These are phyloP conservation scores for Ophiostoma quercus DNA, from an alignment of 2,329 filamentous ascomycete genomes.

Conservation along the genomic window DNA sequence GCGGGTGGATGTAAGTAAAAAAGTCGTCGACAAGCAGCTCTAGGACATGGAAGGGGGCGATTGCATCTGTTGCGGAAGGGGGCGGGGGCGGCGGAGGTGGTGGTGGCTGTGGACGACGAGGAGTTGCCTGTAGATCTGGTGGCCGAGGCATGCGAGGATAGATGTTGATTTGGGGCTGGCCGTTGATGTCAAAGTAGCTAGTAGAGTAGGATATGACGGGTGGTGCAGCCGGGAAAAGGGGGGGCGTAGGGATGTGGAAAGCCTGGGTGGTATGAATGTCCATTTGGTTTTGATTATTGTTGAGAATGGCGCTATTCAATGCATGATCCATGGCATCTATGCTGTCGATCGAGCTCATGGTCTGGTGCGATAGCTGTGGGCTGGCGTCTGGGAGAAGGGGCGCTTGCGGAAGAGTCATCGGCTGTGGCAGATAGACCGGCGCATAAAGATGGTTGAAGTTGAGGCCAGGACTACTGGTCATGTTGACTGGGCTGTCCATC, in stretches of 20 bases:
- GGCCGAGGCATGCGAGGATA: conserved; percentile 23
- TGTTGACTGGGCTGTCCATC: neutral
- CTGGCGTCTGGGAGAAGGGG: conserved; percentile 8
- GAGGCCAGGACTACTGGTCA: conserved; percentile 3
- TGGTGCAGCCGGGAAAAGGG: neutral
- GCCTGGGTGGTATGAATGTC: neutral
- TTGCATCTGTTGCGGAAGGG: conserved; percentile 52
- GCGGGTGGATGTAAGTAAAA: conserved; percentile 75
- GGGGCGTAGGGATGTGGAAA: neutral
- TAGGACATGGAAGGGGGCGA: conserved; percentile 64
- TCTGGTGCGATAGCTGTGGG: neutral
- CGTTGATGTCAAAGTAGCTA: conserved; percentile 3
- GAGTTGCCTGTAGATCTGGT: neutral
- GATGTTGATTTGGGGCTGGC: conserved; percentile 19
- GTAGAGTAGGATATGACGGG: neutral
- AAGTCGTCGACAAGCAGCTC: conserved; percentile 72
- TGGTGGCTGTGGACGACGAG: conserved; percentile 34
- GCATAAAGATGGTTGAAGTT: conserved; percentile 16
- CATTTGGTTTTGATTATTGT: neutral
- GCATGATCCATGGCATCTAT: neutral
- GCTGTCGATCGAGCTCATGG: neutral
- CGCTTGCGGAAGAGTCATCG: conserved; percentile 9
- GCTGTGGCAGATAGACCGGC: conserved; percentile 16
- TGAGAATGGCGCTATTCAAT: neutral
- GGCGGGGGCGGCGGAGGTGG: conserved; percentile 25